These are phyloP conservation scores for Fusarium xylarioides DNA, from an alignment of 2,329 filamentous ascomycete species.

Conservation along the genomic window DNA sequence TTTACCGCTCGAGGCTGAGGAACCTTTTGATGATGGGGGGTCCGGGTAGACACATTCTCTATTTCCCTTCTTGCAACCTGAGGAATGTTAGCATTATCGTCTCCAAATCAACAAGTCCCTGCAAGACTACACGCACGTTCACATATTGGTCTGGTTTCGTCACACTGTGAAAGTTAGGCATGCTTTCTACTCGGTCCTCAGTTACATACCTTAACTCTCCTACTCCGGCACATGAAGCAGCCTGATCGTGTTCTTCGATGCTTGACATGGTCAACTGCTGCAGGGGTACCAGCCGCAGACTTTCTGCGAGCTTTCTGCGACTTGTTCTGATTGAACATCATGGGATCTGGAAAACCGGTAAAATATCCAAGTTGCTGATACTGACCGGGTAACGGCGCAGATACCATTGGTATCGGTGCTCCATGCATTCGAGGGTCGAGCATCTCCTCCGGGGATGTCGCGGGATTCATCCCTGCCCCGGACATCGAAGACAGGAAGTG, in stretches of 20 bases:
- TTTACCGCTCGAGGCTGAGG: constrained; percentile 35
- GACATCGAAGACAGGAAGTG: constrained; percentile 64
- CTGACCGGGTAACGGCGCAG: constrained; percentile 50
- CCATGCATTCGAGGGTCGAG: constrained; percentile 50
- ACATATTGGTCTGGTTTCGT: constrained; percentile 87
- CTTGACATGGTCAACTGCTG: constrained; percentile 76
- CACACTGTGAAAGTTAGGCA: constrained; percentile 70
- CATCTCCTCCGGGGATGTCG: constrained; percentile 52
- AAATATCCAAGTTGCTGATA: constrained; percentile 62
- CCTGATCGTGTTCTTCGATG: constrained; percentile 93
- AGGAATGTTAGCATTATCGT: constrained; percentile 14
- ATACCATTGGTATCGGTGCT: constrained; percentile 41
- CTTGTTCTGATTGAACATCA: constrained; percentile 59
- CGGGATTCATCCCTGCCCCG: constrained; percentile 53
- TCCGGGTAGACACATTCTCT: constrained; percentile 93
- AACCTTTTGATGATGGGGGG: constrained; percentile 58
- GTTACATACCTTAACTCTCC: constrained; percentile 79
- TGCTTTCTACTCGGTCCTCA: background rate
- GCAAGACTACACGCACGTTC: constrained; percentile 65
- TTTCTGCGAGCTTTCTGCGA: constrained; percentile 61
- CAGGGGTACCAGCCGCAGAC: constrained; percentile 52
- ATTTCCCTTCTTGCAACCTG: constrained; percentile 90
- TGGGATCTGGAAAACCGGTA: constrained; percentile 59
- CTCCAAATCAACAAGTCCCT: background rate
- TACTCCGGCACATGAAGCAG: constrained; percentile 88